Base-by-base conservation (phyloP, 768 basidiomycete genomes). In the Chalciporus piperatus region DNA sequence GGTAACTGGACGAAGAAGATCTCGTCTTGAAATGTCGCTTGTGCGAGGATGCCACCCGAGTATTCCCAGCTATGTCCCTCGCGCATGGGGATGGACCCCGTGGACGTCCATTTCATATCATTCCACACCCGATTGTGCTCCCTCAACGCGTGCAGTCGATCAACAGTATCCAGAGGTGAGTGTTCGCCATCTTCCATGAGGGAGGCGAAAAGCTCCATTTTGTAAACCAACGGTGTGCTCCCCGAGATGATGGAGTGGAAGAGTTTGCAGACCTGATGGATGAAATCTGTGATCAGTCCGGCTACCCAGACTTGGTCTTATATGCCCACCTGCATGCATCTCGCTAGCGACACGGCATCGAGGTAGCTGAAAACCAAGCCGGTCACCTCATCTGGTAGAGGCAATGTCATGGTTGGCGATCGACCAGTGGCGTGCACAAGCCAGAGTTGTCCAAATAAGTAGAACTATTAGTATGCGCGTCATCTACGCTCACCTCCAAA, bases 1-100 rank as follows among this genome's bases (percentile, higher is more conserved):
- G 73, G 67, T 10, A 73, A 47, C 33, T 65, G 67, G 16, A 55
- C 54, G 39, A 68, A 56, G 13, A 41, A 51, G 19, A 71, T 50
- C 23, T 59, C 52, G 13, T 54, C 52, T 35, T 54, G 42, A 14
- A n/a, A 19, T n/a, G 48, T 54, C 4, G 62, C 62, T n/a, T 68
- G 66, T 1, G 61, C 67, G 20, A 73, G 58, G 16, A 74, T 57
- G 45, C 72, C 72, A 41, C 69, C 67, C 10, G 60, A 55, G 41
- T 74, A 56, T 45, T 73, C 72, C 72, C 72, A 73, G 19, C 56
- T 54, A 17, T 54, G 37, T 1, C 69, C 62, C 5, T 53, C 46
- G 20, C 43, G 40, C 48, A 61, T 56, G 7, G 56, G 46, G 5
- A 63, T 59, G 13, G 45, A 22, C 2, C 48, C 51, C 10, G n/a